Base-by-base conservation (phyloP, 805 yeast genomes). In the Teunomyces kruisii region DNA sequence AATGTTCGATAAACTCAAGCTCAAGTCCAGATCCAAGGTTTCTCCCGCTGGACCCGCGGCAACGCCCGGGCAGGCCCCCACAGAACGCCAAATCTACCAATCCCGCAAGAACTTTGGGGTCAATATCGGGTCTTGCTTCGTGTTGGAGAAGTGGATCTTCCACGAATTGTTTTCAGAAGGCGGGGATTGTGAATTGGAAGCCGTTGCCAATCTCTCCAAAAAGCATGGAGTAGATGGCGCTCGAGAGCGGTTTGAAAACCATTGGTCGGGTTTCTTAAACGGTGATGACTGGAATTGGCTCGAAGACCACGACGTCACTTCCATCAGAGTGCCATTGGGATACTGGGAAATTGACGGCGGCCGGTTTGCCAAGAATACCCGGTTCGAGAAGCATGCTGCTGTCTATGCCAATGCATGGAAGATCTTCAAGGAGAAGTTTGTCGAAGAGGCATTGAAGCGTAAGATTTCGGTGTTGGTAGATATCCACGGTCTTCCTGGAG, bases 401-500 rank as follows among this genome's bases (percentile, higher is more conserved):
- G 88, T 87, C 3, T 92, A 92, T 64, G 51, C 52, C n/a, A 74
- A 79, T 53, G 84, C 96, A 0, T 92, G 97, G 97, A 61, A 61
- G 4, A 68, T 75, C 15, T 72, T 84, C 49, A 81, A 79, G 60
- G 49, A 62, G 22, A 56, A 68, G 30, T 72, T 80, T 44, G 72
- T 90, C 33, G 71, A 74, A 37, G 77, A 71, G 42, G 97, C 97
- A 1, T 75, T 60, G 0, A 48, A 71, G 14, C 64, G 81, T 53
- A 72, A 77, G 26, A 92, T 92, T 46, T 86, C 89, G 9, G 82
- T 92, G 0, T 56, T 92, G 43, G 76, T 92, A 12, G 98, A 92
- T 64, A 56, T 92, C 35, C 98, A 94, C 65, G 97, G 86, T 0
- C 64, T 92, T 8, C 97, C 97, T 4, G 89, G 88, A 10, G 97